Conservation (phyloP, 2,329 filamentous ascomycete genomes). For the Diplocarpon rosae region DNA sequence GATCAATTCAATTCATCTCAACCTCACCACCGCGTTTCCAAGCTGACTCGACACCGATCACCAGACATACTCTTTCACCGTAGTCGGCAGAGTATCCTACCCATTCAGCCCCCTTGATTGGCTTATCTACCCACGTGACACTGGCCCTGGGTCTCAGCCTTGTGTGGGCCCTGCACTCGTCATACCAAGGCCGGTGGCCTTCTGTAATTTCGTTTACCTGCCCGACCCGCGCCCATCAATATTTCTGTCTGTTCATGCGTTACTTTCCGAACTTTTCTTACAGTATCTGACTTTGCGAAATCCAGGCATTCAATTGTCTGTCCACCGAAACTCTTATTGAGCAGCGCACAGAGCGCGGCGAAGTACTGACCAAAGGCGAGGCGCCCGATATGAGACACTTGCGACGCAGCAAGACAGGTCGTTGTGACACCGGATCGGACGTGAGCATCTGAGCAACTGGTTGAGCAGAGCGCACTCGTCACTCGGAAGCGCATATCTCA, state of each 20-base stretch:
- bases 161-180: conserved; percentile 4
- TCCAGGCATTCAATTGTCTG: no score
- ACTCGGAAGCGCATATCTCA: no score
- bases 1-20: no score
- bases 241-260: conserved; percentile 2
- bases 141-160: conserved; percentile 2
- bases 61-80: no score
- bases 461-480: neutral
- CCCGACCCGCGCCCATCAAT: conserved; percentile 2
- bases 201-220: conserved; percentile 8
- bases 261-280: neutral
- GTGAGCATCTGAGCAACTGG: conserved; percentile 1
- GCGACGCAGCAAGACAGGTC: conserved; percentile 5
- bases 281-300: no score
- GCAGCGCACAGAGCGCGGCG: no score
- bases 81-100: no score
- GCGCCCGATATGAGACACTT: conserved; percentile 13
- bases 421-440: conserved; percentile 2
- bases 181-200: conserved; percentile 3
- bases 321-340: no score
- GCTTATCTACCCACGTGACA: conserved; percentile 1
- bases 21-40: no score
- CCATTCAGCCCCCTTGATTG: no score
- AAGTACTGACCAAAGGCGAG: neutral
- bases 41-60: no score